Evolutionary conservation across 768 basidiomycete species (phyloP), one percentile per base, ranked within the genome.

Genomic region (Lactifluus volemus): DNA sequence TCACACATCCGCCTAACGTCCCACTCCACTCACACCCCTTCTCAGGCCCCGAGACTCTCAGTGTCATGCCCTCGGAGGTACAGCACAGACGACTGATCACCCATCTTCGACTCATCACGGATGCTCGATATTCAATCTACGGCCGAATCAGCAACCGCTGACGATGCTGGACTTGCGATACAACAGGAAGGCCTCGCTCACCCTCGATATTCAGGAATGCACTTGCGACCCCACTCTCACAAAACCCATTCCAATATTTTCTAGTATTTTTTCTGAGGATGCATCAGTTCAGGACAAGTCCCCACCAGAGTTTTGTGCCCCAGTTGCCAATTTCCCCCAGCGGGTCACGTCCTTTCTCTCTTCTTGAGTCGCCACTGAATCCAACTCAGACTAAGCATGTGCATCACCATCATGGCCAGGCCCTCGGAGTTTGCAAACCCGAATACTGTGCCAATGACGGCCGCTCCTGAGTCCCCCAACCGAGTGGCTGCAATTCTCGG

Each of bases 1-100:
- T 68, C 53, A 5, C 49, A 21, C 67, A 34, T 63, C 36, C 36
- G 55, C 39, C 47, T 41, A 47, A n/a, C 39, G 49, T 14, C 9
- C 1, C 34, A 25, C 38, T 38, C 53, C 63, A 49, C 53, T 48
- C 30, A 52, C 25, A 25, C 25, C 25, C 63, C 45, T 59, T 63
- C 12, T 61, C 34, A 91, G 89, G 89, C 17, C 76, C 90, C 53
- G 88, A 90, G 70, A 84, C 85, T 4, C 83, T 88, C 49, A 89
- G 89, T 19, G 78, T 92, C 49, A 92, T 92, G 87, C 86, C 86
- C 7, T 81, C 82, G 8, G 80, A 82, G 10, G 72, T 79, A 17
- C 89, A 92, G 70, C 83, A 75, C 65, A 77, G 71, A 63, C 82
- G n/a, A n/a, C 25, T 1, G 25, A 25, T 25, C 25, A 25, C 25